Evolutionary conservation across 1,139 yeast genomes (phyloP), one percentile per base, ranked within the genome.

Genomic region (Komagataea norvegica): DNA sequence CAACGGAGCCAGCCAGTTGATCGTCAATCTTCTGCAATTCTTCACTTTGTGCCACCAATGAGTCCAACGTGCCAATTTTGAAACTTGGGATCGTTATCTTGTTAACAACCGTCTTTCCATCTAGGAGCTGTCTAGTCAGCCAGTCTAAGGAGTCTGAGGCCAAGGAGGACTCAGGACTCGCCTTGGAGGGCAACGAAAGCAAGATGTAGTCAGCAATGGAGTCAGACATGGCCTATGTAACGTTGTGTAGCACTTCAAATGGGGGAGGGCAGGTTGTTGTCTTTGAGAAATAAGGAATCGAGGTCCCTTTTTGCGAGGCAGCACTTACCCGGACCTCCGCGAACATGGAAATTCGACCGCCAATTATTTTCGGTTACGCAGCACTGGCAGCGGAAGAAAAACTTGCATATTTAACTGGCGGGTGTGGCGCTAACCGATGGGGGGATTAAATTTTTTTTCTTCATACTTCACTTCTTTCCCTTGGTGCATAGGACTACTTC

Each of bases 61-160:
- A 81, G 63, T 93, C 99, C 56, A 91, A 72, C 3, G 97, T 89
- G 25, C 97, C 97, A 49, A 91, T 86, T 62, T 91, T 93, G 62
- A 91, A 89, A 47, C 73, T 79, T n/a, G 97, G 98, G 37, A 88
- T 70, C 29, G 68, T 66, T 45, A 85, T 75, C 25, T 57, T 51
- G 22, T 59, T 51, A 3, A 64, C 54, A 24, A 51, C 56, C 2
- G 64, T 52, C 36, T 55, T 57, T 4, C 71, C 70, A 15, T 54
- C 57, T 22, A 62, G 39, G 36, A 65, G 44, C 15, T 42, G 44
- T 29, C 53, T 49, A 33, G 61, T 58, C 31, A 66, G 43, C 75
- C 73, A 59, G 32, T 57, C 51, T 46, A 62, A 56, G 43, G 60
- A 55, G 8, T 59, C 36, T 49, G 65, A 24, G 51, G 68, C 52